A percentile compares a stretch with the other conserved stretches of the same genome.
Conservation (phyloP, 129 eudicot genomes). For the Artemisia argyi region DNA sequence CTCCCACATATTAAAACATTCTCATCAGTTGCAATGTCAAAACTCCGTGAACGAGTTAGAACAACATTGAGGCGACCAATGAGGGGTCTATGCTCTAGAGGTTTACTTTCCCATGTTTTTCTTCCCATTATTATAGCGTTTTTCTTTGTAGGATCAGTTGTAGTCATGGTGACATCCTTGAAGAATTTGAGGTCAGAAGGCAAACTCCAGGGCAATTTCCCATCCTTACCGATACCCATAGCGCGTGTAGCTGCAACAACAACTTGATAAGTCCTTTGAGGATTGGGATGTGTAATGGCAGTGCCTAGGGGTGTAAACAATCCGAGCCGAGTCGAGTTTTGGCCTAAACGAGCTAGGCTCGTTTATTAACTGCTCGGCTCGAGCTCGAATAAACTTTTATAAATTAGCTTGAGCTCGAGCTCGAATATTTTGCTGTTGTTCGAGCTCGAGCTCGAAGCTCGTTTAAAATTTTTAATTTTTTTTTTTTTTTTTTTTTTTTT, state of each 20-base stretch:
- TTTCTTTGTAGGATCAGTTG: slow-evolving; percentile 62
- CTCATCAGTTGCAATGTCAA: slow-evolving; percentile 50
- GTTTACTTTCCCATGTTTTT: slow-evolving; percentile 90
- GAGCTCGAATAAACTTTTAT: too few relatives aligned
- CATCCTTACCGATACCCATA: slow-evolving; percentile 89
- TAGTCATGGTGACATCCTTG: slow-evolving; percentile 64
- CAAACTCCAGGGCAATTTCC: slow-evolving; percentile 82
- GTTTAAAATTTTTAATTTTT: too few relatives aligned
- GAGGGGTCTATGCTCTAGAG: slow-evolving; percentile 60
- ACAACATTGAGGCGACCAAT: slow-evolving; percentile 83
- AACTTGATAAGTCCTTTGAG: slow-evolving; percentile 72
- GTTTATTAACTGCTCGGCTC: too few relatives aligned
- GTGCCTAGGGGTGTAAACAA: too few relatives aligned
- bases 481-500: too few relatives aligned
- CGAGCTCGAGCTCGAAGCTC: too few relatives aligned
- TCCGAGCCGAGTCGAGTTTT: too few relatives aligned
- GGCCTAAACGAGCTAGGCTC: too few relatives aligned
- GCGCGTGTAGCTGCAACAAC: slow-evolving; percentile 78
- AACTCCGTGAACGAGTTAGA: slow-evolving; percentile 71
- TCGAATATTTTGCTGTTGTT: too few relatives aligned
- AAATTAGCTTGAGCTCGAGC: too few relatives aligned
- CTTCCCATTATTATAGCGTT: slow-evolving; percentile 93
- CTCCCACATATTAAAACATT: slow-evolving; percentile 78
- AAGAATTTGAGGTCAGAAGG: slow-evolving; percentile 85
- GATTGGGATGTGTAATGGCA: slow-evolving; percentile 10